Evolutionary conservation across 768 basidiomycete species (phyloP).

Genomic region (Suillus paluster): DNA sequence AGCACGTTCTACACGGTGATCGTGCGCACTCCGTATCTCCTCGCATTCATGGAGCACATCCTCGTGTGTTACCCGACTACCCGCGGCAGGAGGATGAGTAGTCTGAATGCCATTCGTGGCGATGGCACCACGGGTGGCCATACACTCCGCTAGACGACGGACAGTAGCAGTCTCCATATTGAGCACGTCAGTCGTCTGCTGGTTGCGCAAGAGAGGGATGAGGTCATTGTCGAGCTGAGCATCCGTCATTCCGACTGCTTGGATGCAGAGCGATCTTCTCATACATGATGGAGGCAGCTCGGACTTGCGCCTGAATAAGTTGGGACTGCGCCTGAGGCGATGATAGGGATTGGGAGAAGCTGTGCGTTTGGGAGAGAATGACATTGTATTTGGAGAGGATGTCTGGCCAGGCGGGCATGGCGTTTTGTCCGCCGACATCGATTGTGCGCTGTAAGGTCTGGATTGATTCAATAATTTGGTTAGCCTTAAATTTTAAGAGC

Average conservation of each 20-base stretch:
- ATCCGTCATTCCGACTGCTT: conserved; percentile 56
- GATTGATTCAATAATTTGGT: conserved; percentile 81
- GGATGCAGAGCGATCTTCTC: conserved; percentile 77
- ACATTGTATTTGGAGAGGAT: conserved; percentile 86
- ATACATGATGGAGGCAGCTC: conserved; percentile 41
- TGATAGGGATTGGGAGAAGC: conserved; percentile 67
- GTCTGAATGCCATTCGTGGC: conserved; percentile 51
- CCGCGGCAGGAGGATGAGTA: conserved; percentile 29
- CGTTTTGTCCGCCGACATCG: conserved; percentile 55
- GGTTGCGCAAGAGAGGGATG: conserved; percentile 74
- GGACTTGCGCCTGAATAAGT: conserved; percentile 16
- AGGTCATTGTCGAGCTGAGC: conserved; percentile 74
- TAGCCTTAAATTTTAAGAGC: conserved; percentile 75
- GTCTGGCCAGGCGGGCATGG: conserved; percentile 87
- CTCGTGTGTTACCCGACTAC: conserved; percentile 43
- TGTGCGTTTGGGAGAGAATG: conserved; percentile 82
- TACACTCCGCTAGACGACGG: conserved; percentile 67
- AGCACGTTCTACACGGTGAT: conserved; percentile 75
- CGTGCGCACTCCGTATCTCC: conserved; percentile 71
- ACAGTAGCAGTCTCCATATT: conserved; percentile 74
- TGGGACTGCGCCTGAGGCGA: conserved; percentile 35
- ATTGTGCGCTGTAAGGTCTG: conserved; percentile 64
- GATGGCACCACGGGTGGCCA: conserved; percentile 58
- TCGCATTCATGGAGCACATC: conserved; percentile 71
- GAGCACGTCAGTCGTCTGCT: conserved; percentile 79